Percentiles rank a stretch among this genome's conserved stretches.
Conservation (phyloP, 2,329 filamentous ascomycete species). For the Fusarium nanum region DNA sequence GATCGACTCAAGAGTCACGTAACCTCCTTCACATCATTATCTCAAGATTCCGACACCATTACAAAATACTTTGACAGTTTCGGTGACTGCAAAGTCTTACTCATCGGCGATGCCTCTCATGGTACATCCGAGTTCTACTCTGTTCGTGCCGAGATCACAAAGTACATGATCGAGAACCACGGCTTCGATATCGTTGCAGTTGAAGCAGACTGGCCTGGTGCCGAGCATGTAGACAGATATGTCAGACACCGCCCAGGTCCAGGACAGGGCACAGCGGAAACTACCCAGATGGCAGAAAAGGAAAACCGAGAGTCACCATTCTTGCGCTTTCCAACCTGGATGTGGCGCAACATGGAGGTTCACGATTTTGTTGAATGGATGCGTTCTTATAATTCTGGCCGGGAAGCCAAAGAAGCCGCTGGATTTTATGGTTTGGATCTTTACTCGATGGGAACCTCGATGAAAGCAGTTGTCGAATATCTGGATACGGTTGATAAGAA, state of each 20-base stretch:
- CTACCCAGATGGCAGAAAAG: conserved; percentile 15
- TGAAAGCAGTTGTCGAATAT: conserved; percentile 29
- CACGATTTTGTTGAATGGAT: conserved; percentile 33
- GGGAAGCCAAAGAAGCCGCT: background rate
- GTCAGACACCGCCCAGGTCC: conserved; percentile 13
- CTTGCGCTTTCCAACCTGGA: conserved; percentile 27
- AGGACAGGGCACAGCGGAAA: conserved; percentile 19
- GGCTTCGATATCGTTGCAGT: conserved; percentile 31
- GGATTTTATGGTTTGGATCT: conserved; percentile 29
- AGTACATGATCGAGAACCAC: conserved; percentile 32
- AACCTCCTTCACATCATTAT: conserved; percentile 17
- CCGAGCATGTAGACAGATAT: conserved; percentile 29
- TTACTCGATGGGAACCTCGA: conserved; percentile 31
- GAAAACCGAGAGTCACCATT: conserved; percentile 22
- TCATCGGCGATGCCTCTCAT: conserved; percentile 29
- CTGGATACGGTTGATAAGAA: conserved; percentile 28
- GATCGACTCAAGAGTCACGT: conserved; percentile 15
- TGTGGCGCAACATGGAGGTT: conserved; percentile 37
- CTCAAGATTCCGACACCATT: conserved; percentile 10
- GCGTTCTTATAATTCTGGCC: conserved; percentile 21
- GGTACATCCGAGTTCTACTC: conserved; percentile 30
- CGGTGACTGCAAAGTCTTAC: conserved; percentile 22
- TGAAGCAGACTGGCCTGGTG: conserved; percentile 32
- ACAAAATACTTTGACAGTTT: conserved; percentile 25
- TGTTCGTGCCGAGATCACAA: conserved; percentile 29